Conservation (phyloP, 164 flowering plant species). For the Buxus sempervirens region DNA sequence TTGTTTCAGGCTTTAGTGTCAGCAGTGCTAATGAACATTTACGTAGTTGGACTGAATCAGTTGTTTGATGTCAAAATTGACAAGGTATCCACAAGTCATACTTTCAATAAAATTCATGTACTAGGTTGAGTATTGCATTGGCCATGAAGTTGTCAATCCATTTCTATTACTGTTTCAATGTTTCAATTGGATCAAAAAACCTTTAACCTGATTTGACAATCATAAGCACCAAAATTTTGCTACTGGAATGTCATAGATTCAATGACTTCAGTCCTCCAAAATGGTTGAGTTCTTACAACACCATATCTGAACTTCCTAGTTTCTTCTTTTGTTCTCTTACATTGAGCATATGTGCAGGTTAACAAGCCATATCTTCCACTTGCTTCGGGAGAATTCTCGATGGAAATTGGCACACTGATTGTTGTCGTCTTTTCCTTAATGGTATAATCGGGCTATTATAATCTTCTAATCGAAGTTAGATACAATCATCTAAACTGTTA, state of each 20-base stretch:
- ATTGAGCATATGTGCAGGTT: slow-evolving; percentile 24
- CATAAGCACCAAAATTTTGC: no score
- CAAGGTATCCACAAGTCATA: slow-evolving; percentile 26
- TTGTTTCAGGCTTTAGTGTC: slow-evolving; percentile 34
- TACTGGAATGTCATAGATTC: no score
- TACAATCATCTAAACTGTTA: background rate
- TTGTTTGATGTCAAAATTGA: slow-evolving; percentile 40
- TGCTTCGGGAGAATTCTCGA: slow-evolving; percentile 49
- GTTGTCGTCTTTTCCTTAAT: slow-evolving; percentile 25
- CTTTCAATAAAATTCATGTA: no score
- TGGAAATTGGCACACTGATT: slow-evolving; percentile 31
- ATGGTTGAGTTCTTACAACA: no score
- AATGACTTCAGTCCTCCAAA: no score
- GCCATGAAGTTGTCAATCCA: no score
- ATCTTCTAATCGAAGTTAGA: no score
- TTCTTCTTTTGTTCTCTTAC: background rate
- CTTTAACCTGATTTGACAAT: no score
- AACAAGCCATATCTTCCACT: slow-evolving; percentile 53
- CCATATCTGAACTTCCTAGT: background rate
- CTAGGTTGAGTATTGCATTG: no score
- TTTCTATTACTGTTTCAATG: no score
- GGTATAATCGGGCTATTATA: slow-evolving; percentile 21
- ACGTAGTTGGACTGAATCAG: slow-evolving; percentile 41
- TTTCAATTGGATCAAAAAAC: no score
- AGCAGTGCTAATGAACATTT: slow-evolving; percentile 41